These are phyloP conservation scores for Saccharomycopsis amapae DNA, from an alignment of 805 yeast species.

Conservation along the genomic window DNA sequence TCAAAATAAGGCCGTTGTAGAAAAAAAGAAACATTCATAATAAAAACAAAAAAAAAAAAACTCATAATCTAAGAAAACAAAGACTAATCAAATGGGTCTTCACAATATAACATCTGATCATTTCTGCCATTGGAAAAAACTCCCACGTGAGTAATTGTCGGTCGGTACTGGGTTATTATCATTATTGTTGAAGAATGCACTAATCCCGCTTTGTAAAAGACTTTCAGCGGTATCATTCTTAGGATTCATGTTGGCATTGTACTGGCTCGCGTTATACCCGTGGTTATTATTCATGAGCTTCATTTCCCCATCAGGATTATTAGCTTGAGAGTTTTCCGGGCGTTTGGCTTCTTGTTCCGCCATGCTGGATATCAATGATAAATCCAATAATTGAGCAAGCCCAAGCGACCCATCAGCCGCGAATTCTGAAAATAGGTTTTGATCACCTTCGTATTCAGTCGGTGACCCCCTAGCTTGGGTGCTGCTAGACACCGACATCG, in stretches of 20 bases:
- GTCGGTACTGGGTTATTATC: conserved; percentile 7
- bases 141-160: neutral
- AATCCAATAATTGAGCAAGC: conserved; percentile 58
- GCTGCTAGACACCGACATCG: neutral
- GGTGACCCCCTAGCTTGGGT: conserved; percentile 12
- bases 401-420: conserved; percentile 83
- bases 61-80: too few species aligned
- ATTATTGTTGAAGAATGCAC: conserved; percentile 1
- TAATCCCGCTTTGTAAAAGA: neutral
- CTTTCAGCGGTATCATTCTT: neutral
- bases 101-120: too few species aligned
- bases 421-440: conserved; percentile 38
- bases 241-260: conserved; percentile 1
- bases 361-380: too few species aligned
- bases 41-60: too few species aligned
- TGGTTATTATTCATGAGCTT: too few species aligned
- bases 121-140: conserved; percentile 6
- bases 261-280: neutral
- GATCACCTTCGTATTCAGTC: conserved; percentile 15
- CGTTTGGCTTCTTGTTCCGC: too few species aligned
- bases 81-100: too few species aligned
- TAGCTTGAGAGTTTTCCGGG: too few species aligned
- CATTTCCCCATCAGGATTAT: neutral
- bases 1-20: too few species aligned
- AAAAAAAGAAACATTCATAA: too few species aligned